These are phyloP conservation scores for Talaromyces sp. DNA, from an alignment of 2,329 filamentous ascomycete species.

Conservation along the genomic window DNA sequence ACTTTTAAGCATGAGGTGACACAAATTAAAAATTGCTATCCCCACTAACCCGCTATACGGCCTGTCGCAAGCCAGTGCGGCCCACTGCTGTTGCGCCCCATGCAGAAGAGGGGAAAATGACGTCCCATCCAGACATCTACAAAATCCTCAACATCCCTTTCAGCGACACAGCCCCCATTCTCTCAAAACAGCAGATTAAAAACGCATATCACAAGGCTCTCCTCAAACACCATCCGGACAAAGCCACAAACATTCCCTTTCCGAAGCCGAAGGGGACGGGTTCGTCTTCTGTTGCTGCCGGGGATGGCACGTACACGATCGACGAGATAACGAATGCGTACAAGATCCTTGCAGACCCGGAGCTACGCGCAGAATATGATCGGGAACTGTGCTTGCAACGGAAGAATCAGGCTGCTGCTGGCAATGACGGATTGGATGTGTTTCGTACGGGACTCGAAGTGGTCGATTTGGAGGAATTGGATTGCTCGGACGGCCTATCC, in stretches of 20 bases:
- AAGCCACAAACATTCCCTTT: constrained; percentile 22
- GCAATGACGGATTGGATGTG: constrained; percentile 22
- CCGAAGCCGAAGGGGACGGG: neutral
- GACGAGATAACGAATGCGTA: constrained; percentile 59
- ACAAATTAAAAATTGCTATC: too few relatives aligned
- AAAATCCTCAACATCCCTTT: constrained; percentile 37
- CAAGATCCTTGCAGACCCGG: constrained; percentile 46
- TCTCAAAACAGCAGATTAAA: constrained; percentile 45
- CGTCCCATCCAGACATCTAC: constrained; percentile 27
- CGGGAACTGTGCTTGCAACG: constrained; percentile 35
- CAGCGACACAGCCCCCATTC: constrained; percentile 16
- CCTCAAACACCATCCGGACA: constrained; percentile 58
- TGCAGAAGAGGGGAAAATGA: neutral
- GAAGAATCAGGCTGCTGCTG: constrained; percentile 15
- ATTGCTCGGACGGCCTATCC: constrained; percentile 30
- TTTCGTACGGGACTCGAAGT: constrained; percentile 52
- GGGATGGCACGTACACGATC: constrained; percentile 29
- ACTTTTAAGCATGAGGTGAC: neutral
- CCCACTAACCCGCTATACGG: neutral
- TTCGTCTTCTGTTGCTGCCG: neutral
- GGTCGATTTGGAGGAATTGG: constrained; percentile 55
- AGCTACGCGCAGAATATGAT: constrained; percentile 47
- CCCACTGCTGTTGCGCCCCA: neutral
- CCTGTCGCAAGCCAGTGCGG: neutral
- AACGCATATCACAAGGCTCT: constrained; percentile 55